Evolutionary conservation across 2,329 filamentous ascomycete genomes (phyloP), one percentile per base, ranked within the genome.

Genomic region (Ophiocordyceps camponoti-floridani): DNA sequence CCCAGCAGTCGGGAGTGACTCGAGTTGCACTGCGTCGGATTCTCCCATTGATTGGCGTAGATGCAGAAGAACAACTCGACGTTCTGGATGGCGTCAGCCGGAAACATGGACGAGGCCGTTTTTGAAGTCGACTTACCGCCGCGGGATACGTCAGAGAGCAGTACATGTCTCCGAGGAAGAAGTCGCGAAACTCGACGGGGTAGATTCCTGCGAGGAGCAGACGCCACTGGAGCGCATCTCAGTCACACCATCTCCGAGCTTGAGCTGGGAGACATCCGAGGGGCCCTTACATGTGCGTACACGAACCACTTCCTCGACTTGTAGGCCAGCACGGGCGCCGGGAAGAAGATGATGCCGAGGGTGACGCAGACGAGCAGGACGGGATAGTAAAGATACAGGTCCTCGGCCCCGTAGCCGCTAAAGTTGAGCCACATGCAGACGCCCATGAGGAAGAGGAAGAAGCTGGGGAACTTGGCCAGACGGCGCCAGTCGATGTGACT

Each of bases 131-230:
- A 75, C 82, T 66, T 70, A 89, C 84, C 48, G 84, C 82, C 62
- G 85, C 84, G 14, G 82, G 75, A 61, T 98, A 98, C 6, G 88
- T 94, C 46, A 94, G 69, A 3, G 91, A 96, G 62, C 89, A 96
- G 61, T 94, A 94, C 70, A 96, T 95, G 58, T 98, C 91, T 44
- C 91, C 91, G 0, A 96, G 72, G 62, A 95, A 96, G 64, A 98
- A 96, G 62, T 98, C 91, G 47, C 88, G 77, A 59, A 96, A 98
- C 58, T 96, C 89, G 43, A 98, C 91, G 1, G 86, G 86, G 55
- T 93, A 95, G 18, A 94, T 59, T 4, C 88, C 88, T 13, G 89
- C 85, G 43, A 89, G 72, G 44, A 93, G 65, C 16, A 96, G 69
- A 48, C 91, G 84, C 75, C 84, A 93, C 82, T 91, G 50, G 6